phyloP scores from a whole-genome alignment of 768 basidiomycete genomes.

The Suillus spraguei region DNA sequence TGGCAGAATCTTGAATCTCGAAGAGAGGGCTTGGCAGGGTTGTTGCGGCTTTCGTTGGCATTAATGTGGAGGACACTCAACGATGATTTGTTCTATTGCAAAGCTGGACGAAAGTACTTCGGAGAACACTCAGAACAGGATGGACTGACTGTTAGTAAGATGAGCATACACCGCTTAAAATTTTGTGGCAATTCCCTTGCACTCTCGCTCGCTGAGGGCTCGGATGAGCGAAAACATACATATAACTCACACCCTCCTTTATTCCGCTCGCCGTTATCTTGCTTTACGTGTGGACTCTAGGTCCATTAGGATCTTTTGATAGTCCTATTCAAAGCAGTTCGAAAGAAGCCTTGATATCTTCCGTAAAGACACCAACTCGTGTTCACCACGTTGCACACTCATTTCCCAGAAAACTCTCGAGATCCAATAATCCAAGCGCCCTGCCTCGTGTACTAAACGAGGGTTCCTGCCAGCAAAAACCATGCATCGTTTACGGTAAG shows the following conservation, averaged over 20 bases:
- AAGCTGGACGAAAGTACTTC: not conserved
- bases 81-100: not conserved
- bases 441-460: constrained; percentile 68
- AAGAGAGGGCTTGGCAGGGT: not conserved
- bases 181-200: not conserved
- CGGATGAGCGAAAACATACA: not conserved
- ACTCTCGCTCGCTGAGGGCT: not conserved
- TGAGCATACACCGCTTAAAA: not conserved
- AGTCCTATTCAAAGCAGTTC: constrained; percentile 15
- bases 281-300: not conserved
- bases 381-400: constrained; percentile 71
- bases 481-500: constrained; percentile 85
- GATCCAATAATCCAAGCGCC: constrained; percentile 33
- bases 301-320: not conserved
- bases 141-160: not conserved
- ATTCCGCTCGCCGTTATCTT: constrained; percentile 6
- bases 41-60: not conserved
- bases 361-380: constrained; percentile 58
- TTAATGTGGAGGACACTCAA: not conserved
- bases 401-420: constrained; percentile 31
- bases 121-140: not conserved
- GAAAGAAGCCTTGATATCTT: constrained; percentile 13
- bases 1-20: not conserved
- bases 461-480: constrained; percentile 42
- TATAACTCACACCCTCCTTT: not conserved